Evolutionary conservation across 495 filamentous ascomycete genomes (phyloP), one percentile per base, ranked within the genome.

Genomic region (Wilcoxina mikolae): DNA sequence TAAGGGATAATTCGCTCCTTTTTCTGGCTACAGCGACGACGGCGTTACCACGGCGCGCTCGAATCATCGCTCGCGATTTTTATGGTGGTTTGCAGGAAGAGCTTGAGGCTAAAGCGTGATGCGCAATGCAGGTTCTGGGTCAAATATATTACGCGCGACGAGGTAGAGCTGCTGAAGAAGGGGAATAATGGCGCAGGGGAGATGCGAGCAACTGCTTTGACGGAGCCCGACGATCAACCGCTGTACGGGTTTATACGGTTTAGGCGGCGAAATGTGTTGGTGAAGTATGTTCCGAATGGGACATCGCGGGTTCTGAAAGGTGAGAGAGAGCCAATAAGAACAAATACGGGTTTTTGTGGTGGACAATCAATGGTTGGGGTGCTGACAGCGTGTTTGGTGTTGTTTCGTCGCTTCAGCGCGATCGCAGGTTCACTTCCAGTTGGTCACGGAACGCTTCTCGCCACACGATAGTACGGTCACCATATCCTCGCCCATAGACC

Each of bases 181-280:
- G 91, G 93, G 31, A 84, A 72, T 62, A 85, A 85, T 53, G 91
- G 91, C 48, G 84, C 93, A 29, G 76, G 80, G 60, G 93, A 95
- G 65, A 78, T 91, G 46, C 80, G 88, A 54, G 80, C 78, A 56
- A 74, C 80, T 41, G 79, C 95, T 57, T 79, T 82, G 27, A 72
- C 76, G 58, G 93, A 94, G 62, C 76, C 82, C 33, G 87, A 95
- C 54, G 75, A 74, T 41, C 90, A 86, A 45, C 91, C 93, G 10
- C 71, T 98, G 23, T 98, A 89, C 65, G 93, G 91, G 33, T 91
- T 95, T 57, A 70, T 98, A 51, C 78, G 85, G 53, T 96, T 95
- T 64, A 77, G 91, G 23, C 80, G 89, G 60, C 78, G 87, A 61
- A 95, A 88, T 70, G 83, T 96, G 51, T 71, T 98, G 42, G 76